Conservation (phyloP, 257 asterid species). For the Cynanchum wilfordii region DNA sequence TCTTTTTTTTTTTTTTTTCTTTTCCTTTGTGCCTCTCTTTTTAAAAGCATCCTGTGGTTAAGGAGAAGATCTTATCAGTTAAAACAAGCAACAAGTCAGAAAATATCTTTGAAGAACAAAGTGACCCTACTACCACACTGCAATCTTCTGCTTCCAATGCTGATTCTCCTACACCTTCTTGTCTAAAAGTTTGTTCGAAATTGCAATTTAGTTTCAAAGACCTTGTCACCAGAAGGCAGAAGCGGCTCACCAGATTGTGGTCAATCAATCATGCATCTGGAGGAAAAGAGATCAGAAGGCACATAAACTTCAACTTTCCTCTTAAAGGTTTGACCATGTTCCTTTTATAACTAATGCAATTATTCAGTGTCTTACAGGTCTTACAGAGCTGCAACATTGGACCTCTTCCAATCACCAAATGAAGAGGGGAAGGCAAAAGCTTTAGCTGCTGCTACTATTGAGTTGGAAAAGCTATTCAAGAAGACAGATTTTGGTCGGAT, state of each 20-base stretch:
- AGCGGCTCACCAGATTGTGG: slow-evolving; percentile 53
- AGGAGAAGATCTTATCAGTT: slow-evolving; percentile 30
- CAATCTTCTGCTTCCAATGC: slow-evolving; percentile 32
- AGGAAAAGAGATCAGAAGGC: slow-evolving; percentile 50
- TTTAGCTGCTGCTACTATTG: slow-evolving; percentile 84
- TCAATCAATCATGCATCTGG: slow-evolving; percentile 33
- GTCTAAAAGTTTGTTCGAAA: slow-evolving; percentile 51
- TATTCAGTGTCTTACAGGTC: slow-evolving; percentile 37
- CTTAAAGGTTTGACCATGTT: neutral
- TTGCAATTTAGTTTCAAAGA: slow-evolving; percentile 73
- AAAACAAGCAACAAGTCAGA: slow-evolving; percentile 30
- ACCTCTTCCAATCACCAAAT: slow-evolving; percentile 52
- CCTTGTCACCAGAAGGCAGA: slow-evolving; percentile 65
- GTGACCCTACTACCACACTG: slow-evolving; percentile 31
- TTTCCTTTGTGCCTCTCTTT: too few relatives aligned
- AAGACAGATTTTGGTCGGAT: slow-evolving; percentile 77
- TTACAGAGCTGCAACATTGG: slow-evolving; percentile 75
- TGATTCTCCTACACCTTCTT: slow-evolving; percentile 49
- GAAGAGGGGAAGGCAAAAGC: slow-evolving; percentile 75
- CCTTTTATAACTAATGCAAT: slow-evolving; percentile 16
- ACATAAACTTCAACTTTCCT: slow-evolving; percentile 14
- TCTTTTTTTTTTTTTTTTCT: too few relatives aligned
- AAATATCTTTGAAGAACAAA: slow-evolving; percentile 21
- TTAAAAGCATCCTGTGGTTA: slow-evolving; percentile 31
- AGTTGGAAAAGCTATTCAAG: slow-evolving; percentile 84